A percentile compares a stretch with the other conserved stretches of the same genome.
Conservation (phyloP, 2,329 filamentous ascomycete species). For the Celoporthe dispersa region DNA sequence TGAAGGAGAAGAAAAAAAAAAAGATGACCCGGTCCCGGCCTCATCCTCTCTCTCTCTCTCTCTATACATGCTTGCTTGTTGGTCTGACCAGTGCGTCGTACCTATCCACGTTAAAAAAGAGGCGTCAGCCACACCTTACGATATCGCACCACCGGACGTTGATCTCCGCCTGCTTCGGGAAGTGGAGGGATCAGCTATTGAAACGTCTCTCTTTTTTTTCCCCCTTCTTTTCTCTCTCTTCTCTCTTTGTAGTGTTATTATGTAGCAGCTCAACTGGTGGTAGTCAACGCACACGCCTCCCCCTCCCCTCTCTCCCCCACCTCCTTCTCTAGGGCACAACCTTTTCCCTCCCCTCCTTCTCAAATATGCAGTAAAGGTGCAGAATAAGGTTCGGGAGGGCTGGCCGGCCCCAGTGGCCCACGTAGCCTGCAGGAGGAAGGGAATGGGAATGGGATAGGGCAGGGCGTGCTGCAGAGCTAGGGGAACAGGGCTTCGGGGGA, state of each 20-base stretch:
- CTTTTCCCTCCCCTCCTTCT: no score
- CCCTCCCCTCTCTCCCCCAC: no score
- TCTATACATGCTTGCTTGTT: not conserved
- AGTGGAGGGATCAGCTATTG: not conserved
- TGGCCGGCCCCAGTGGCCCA: not conserved
- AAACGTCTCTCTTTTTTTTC: not conserved
- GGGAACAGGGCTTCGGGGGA: not conserved
- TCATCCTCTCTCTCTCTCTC: not conserved
- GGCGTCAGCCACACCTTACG: conserved; percentile 5
- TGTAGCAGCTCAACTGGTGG: not conserved
- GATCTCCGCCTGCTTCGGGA: not conserved
- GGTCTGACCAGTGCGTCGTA: not conserved
- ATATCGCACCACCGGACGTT: not conserved
- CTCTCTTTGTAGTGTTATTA: not conserved
- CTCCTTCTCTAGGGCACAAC: no score
- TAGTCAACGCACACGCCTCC: not conserved
- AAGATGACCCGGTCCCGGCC: not conserved
- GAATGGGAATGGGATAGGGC: not conserved
- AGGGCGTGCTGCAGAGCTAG: no score
- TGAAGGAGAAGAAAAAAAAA: not conserved
- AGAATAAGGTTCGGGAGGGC: not conserved
- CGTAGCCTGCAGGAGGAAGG: not conserved
- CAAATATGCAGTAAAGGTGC: not conserved
- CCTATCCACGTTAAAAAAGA: not conserved
- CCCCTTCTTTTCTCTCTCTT: no score